phyloP scores from a whole-genome alignment of 164 flowering plant species.

The Sedum album region DNA sequence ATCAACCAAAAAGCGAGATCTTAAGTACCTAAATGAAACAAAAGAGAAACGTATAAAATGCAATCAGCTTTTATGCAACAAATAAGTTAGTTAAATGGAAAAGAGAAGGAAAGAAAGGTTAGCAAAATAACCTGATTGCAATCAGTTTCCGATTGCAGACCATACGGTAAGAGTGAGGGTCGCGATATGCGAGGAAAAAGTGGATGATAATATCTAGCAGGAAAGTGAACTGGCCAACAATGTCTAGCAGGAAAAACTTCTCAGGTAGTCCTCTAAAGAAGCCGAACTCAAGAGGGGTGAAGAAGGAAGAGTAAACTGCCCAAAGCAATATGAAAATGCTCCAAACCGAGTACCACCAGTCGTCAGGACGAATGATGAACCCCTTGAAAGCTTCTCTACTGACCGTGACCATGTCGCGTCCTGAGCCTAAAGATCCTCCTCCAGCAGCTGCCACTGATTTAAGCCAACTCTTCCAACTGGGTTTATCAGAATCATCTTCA shows the following conservation, averaged over 20 bases:
- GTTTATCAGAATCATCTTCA: background rate
- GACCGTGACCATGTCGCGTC: background rate
- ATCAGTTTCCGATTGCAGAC: slow-evolving; percentile 49
- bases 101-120: slow-evolving; percentile 8
- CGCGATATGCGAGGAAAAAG: slow-evolving; percentile 65
- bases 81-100: no score
- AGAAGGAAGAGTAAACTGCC: slow-evolving; percentile 88
- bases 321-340: slow-evolving; percentile 62
- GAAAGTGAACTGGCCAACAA: slow-evolving; percentile 73
- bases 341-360: slow-evolving; percentile 59
- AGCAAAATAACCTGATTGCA: slow-evolving; percentile 45
- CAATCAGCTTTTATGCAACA: no score
- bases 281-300: slow-evolving; percentile 93
- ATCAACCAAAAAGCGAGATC: slow-evolving; percentile 61
- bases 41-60: background rate
- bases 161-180: slow-evolving; percentile 63
- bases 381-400: background rate
- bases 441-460: background rate
- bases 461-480: background rate
- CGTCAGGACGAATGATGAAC: background rate
- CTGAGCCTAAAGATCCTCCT: slow-evolving; percentile 3
- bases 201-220: slow-evolving; percentile 61
- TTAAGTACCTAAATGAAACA: slow-evolving; percentile 50
- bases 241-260: slow-evolving; percentile 60
- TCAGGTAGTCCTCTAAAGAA: slow-evolving; percentile 86